These are phyloP conservation scores for Candida mattraensis DNA, from an alignment of 805 yeast species.

Conservation along the genomic window DNA sequence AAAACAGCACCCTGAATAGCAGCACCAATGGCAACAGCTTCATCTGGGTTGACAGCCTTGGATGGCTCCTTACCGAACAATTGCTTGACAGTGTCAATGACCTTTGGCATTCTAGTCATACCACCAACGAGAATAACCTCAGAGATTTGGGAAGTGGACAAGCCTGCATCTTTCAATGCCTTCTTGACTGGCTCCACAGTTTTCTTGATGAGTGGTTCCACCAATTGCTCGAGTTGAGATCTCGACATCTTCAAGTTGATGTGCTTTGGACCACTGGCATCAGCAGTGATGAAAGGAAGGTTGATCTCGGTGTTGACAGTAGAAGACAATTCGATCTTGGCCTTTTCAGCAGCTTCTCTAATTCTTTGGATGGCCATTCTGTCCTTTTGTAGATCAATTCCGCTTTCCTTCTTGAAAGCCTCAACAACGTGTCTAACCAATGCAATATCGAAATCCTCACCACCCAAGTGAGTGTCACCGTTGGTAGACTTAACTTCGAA, in stretches of 20 bases:
- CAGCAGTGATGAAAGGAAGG: slow-evolving; percentile 65
- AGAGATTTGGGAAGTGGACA: slow-evolving; percentile 63
- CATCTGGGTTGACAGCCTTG: slow-evolving; percentile 82
- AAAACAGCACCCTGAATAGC: slow-evolving; percentile 87
- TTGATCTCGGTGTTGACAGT: slow-evolving; percentile 59
- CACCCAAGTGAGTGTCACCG: slow-evolving; percentile 94
- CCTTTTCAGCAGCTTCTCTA: slow-evolving; percentile 76
- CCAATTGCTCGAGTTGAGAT: slow-evolving; percentile 65
- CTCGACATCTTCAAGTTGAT: slow-evolving; percentile 59
- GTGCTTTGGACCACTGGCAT: slow-evolving; percentile 53
- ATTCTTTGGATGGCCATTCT: slow-evolving; percentile 69
- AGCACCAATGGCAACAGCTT: slow-evolving; percentile 90
- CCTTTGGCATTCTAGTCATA: slow-evolving; percentile 88
- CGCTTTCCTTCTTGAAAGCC: slow-evolving; percentile 52
- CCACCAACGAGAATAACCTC: slow-evolving; percentile 83
- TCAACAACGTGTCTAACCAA: slow-evolving; percentile 74
- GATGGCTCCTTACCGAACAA: slow-evolving; percentile 66
- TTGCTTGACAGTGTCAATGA: slow-evolving; percentile 58
- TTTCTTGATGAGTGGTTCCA: slow-evolving; percentile 61
- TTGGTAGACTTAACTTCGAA: slow-evolving; percentile 97
- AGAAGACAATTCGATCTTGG: slow-evolving; percentile 74
- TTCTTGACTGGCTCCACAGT: slow-evolving; percentile 73
- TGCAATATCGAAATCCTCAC: slow-evolving; percentile 88
- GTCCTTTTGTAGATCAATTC: slow-evolving; percentile 52
- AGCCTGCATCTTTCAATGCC: slow-evolving; percentile 72